A percentile compares a stretch with the other conserved stretches of the same genome.
Conservation (phyloP, 2,329 filamentous ascomycete genomes). For the Incumbomyces lentus region DNA sequence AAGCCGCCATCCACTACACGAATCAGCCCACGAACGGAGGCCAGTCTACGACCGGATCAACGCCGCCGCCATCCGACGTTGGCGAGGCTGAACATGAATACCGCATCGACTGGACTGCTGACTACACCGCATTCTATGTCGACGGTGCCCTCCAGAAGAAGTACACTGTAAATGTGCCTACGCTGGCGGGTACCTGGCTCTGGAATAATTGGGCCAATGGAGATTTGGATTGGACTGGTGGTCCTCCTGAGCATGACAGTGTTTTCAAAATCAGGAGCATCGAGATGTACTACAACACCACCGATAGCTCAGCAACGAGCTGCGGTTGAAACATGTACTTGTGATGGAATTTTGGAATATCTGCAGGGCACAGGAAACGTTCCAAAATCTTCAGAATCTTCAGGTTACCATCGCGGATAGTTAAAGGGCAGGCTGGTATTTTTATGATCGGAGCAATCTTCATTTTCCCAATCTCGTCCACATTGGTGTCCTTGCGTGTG, state of each 20-base stretch:
- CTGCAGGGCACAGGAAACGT: too few species aligned
- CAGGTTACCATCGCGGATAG: too few species aligned
- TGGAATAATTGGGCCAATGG: slow-evolving; percentile 21
- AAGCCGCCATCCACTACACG: slow-evolving; percentile 15
- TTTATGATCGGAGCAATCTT: too few species aligned
- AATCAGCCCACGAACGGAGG: slow-evolving; percentile 12
- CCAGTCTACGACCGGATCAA: slow-evolving; percentile 7
- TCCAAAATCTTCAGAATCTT: too few species aligned
- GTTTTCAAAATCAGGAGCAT: slow-evolving; percentile 18
- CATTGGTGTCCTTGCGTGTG: too few species aligned
- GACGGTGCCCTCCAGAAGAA: slow-evolving; percentile 13
- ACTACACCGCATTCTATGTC: slow-evolving; percentile 17
- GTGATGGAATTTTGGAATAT: too few species aligned
- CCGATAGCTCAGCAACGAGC: background rate
- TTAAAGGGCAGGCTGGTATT: too few species aligned
- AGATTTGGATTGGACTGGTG: slow-evolving; percentile 14
- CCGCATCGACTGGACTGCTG: slow-evolving; percentile 17
- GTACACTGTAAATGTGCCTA: slow-evolving; percentile 15
- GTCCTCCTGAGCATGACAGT: slow-evolving; percentile 14
- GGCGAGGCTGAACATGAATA: slow-evolving; percentile 15
- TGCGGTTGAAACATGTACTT: too few species aligned
- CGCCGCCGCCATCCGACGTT: slow-evolving; percentile 11
- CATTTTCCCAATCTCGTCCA: too few species aligned
- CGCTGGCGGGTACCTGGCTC: slow-evolving; percentile 13
- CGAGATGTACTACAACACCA: slow-evolving; percentile 19